Evolutionary conservation across 169 alveolate species (phyloP), one percentile per base, ranked within the genome.

Genomic region (Plasmodium sp.): DNA sequence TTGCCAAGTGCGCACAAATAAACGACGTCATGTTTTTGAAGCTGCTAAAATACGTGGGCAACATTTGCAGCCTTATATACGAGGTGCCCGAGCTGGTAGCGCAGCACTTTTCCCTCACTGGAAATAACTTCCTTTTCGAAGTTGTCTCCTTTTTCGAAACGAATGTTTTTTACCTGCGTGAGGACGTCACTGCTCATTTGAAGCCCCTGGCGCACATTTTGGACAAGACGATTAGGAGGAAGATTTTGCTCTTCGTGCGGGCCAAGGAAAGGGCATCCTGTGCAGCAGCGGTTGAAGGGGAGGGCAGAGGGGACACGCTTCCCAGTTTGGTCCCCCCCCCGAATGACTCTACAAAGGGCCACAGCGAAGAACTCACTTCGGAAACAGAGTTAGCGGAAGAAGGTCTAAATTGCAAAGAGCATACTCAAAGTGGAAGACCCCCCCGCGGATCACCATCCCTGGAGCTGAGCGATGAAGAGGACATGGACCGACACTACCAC

Each of bases 41-140:
- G 73, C 22, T 90, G 45, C 81, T 90, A 41, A 90, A 90, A 81
- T 90, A 90, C 54, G 10, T 71, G 81, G 81, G 84, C 12, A 90
- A 90, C 83, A 90, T 90, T 22, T 80, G 80, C 72, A 51, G 22
- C 27, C 91, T 62, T 67, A 16, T 90, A 45, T 90, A 81, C 45
- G 36, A 81, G 14, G 48, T 80, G n/a, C 75, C 90, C 27, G 33
- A 90, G 27, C 72, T 90, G 36, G 36, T 90, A 39, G 39, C 83
- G 73, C 31, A 81, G 51, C 82, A 90, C 74, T 90, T 90, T 81
- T 62, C 90, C 16, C 54, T 90, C 27, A 39, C 27, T 18, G 74
- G 83, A 80, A 81, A 81, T 41, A 81, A 80, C 33, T 90, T 90
- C 45, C 62, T 90, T 27, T 80, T 74, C 58, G 34, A 33, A 41